Conservation (phyloP, 2,329 filamentous ascomycete genomes). For the Fusarium drepaniforme region DNA sequence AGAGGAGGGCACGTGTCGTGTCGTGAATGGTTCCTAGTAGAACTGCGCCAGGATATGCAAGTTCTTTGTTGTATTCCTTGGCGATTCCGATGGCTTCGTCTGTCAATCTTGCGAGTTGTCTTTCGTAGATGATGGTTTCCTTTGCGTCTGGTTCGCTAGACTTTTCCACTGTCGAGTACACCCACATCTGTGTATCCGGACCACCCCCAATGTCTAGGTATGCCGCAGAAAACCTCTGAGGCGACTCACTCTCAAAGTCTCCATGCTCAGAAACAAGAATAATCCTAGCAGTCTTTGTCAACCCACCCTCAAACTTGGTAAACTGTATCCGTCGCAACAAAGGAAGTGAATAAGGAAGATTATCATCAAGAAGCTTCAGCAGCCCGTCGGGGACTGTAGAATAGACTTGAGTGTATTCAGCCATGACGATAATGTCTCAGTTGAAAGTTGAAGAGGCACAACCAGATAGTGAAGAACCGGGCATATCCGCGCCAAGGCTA, state of each 20-base stretch:
- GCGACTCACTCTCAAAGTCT: neutral
- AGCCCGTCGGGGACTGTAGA: conserved; percentile 51
- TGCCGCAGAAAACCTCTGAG: conserved; percentile 62
- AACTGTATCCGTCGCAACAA: conserved; percentile 74
- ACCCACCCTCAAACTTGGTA: conserved; percentile 55
- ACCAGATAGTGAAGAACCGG: neutral
- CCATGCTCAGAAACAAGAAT: conserved; percentile 50
- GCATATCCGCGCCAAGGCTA: conserved; percentile 23
- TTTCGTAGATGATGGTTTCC: conserved; percentile 40
- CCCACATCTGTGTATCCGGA: conserved; percentile 74
- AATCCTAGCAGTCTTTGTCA: conserved; percentile 57
- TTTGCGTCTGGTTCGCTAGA: conserved; percentile 5
- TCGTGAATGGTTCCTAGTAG: conserved; percentile 53
- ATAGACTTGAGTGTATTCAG: conserved; percentile 37
- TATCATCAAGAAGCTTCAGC: conserved; percentile 59
- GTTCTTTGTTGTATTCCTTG: conserved; percentile 29
- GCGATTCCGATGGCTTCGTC: conserved; percentile 46
- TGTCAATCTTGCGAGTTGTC: conserved; percentile 50
- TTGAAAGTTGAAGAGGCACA: neutral
- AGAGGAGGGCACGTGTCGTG: conserved; percentile 41
- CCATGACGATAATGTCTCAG: conserved; percentile 22
- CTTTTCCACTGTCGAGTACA: conserved; percentile 68
- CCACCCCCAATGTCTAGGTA: conserved; percentile 71
- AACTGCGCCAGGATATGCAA: conserved; percentile 45
- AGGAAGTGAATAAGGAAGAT: conserved; percentile 70